These are phyloP conservation scores for Zea luxurians DNA, from an alignment of 176 grass and related monocot genomes.

Conservation along the genomic window DNA sequence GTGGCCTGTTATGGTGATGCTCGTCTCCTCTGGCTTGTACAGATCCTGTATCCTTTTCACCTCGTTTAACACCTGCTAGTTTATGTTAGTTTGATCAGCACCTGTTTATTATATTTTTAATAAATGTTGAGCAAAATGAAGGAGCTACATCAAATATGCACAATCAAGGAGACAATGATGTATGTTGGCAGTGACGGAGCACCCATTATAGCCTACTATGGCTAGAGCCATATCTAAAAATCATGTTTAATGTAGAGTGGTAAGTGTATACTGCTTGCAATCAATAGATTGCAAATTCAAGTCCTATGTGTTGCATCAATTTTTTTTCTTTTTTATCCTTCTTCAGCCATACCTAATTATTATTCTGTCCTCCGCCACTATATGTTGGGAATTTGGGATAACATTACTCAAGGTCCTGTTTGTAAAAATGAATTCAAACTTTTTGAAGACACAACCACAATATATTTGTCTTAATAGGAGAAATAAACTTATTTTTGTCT, in stretches of 20 bases:
- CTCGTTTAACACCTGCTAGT: constrained; percentile 71
- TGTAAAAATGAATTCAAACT: constrained; percentile 10
- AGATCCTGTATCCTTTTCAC: constrained; percentile 55
- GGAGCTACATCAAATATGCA: constrained; percentile 11
- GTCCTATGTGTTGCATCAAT: too few species aligned
- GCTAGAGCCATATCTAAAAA: too few species aligned
- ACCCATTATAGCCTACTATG: too few species aligned
- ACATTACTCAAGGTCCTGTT: constrained; percentile 1
- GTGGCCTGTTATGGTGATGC: constrained; percentile 89
- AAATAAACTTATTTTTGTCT: too few species aligned
- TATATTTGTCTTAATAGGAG: background rate
- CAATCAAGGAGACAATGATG: background rate
- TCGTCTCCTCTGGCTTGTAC: constrained; percentile 71
- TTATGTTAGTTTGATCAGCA: constrained; percentile 22
- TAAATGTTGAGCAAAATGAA: constrained; percentile 3
- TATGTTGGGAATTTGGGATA: background rate
- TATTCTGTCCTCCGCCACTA: too few species aligned
- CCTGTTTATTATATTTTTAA: background rate
- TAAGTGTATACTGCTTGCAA: too few species aligned
- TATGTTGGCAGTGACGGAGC: too few species aligned
- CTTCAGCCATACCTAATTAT: too few species aligned
- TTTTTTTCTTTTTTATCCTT: too few species aligned
- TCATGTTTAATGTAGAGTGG: too few species aligned
- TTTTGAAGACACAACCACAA: background rate
- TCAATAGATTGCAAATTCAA: too few species aligned